phyloP scores from a whole-genome alignment of 1,139 yeast genomes.

The Kodamaea alishanica region DNA sequence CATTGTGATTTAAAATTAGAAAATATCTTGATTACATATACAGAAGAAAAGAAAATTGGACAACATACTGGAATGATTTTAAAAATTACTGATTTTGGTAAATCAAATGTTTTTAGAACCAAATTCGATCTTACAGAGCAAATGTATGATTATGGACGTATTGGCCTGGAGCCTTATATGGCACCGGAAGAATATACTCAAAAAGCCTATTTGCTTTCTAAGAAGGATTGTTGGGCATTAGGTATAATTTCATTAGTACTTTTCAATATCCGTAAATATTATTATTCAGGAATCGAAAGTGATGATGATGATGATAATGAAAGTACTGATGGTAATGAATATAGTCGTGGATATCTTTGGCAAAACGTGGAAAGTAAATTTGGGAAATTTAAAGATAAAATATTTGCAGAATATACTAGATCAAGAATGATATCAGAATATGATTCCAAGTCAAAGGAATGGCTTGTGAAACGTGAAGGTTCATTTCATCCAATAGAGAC shows the following conservation, averaged over 20 bases:
- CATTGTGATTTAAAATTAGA: constrained; percentile 74
- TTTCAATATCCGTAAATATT: constrained; percentile 30
- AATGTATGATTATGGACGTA: constrained; percentile 53
- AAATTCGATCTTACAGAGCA: constrained; percentile 46
- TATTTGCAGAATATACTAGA: constrained; percentile 27
- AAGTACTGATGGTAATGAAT: constrained; percentile 5
- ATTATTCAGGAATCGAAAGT: constrained; percentile 19
- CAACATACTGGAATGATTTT: constrained; percentile 29
- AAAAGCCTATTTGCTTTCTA: constrained; percentile 47
- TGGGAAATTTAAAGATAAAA: constrained; percentile 26
- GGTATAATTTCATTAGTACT: constrained; percentile 47
- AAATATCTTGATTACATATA: constrained; percentile 44
- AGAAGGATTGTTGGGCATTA: constrained; percentile 68
- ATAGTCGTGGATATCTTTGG: constrained; percentile 30
- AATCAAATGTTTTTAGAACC: constrained; percentile 68
- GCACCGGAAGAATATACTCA: constrained; percentile 61
- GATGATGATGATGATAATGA: constrained; percentile 10
- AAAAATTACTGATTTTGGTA: constrained; percentile 72
- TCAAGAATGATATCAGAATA: constrained; percentile 30
- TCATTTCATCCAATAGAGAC: constrained; percentile 29
- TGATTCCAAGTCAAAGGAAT: constrained; percentile 30
- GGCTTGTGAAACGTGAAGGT: constrained; percentile 29
- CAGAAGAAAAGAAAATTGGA: constrained; percentile 4
- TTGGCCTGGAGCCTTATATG: constrained; percentile 77
- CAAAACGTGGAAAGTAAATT: constrained; percentile 26